Evolutionary conservation across 176 grass and related monocot genomes (phyloP).

Genomic region (Oryza glumipatula): DNA sequence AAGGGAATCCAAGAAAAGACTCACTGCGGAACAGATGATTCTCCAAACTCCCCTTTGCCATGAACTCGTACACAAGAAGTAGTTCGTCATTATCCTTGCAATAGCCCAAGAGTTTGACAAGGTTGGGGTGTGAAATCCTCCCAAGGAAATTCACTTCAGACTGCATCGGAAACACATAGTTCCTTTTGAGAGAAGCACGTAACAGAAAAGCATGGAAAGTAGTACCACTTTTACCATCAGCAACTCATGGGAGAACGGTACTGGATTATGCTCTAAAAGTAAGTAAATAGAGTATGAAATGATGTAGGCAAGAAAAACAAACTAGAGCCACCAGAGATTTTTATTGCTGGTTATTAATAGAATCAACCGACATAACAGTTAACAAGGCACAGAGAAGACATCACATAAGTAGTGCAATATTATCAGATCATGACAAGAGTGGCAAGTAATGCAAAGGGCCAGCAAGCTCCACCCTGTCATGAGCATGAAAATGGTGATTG

Average conservation of each 20-base stretch:
- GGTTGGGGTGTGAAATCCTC: conserved; percentile 82
- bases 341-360: conserved; percentile 2
- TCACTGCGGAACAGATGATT: conserved; percentile 95
- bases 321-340: neutral
- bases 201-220: neutral
- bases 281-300: conserved; percentile 23
- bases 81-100: conserved; percentile 84
- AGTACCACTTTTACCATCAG: neutral
- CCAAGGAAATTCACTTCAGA: conserved; percentile 97
- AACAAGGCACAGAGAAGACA: neutral
- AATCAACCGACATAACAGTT: neutral
- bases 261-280: conserved; percentile 16
- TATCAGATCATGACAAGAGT: neutral
- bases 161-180: conserved; percentile 42
- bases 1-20: conserved; percentile 36
- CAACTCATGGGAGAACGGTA: neutral
- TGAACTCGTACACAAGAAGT: conserved; percentile 82
- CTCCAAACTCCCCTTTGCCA: conserved; percentile 87
- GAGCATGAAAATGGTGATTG: conserved; percentile 12
- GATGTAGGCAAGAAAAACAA: neutral
- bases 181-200: conserved; percentile 1
- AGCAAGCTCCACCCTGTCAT: conserved; percentile 5
- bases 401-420: conserved; percentile 18
- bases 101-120: conserved; percentile 88
- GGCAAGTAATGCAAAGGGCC: conserved; percentile 7